Evolutionary conservation across 352 stramenopile genomes (phyloP).

Genomic region (Phytophthora agathidicida): DNA sequence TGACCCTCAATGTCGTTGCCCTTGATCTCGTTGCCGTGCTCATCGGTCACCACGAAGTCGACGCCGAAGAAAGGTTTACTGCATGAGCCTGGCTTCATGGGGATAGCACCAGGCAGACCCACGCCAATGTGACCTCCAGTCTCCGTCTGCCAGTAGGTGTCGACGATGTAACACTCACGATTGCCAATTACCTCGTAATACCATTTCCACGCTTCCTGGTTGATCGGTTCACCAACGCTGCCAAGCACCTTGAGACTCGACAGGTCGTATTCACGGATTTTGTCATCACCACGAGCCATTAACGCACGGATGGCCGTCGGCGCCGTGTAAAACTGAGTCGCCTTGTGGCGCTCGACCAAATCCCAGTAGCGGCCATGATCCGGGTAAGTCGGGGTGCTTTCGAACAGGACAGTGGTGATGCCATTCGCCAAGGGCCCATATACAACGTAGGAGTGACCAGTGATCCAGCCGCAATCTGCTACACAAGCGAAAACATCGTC

Average conservation of each 20-base stretch:
- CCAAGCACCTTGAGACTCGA: conserved; percentile 93
- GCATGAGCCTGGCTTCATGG: conserved; percentile 91
- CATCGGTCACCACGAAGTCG: conserved; percentile 77
- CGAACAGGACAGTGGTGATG: conserved; percentile 97
- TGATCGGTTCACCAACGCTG: conserved; percentile 97
- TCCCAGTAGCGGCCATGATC: conserved; percentile 96
- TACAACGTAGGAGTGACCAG: conserved; percentile 95
- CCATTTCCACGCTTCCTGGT: conserved; percentile 95
- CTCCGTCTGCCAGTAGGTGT: conserved; percentile 94
- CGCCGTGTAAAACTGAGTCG: conserved; percentile 16
- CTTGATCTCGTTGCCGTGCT: conserved; percentile 37
- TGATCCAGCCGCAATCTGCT: conserved; percentile 96
- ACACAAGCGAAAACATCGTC: conserved; percentile 95
- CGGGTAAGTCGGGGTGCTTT: conserved; percentile 96
- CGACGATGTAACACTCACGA: conserved; percentile 88
- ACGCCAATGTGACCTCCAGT: conserved; percentile 10
- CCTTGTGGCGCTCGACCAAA: conserved; percentile 63
- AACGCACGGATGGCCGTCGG: conserved; percentile 63
- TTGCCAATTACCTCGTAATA: conserved; percentile 93
- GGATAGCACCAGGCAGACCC: conserved; percentile 81
- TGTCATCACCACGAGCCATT: conserved; percentile 94
- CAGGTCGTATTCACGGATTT: conserved; percentile 94
- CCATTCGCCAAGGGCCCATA: conserved; percentile 97
- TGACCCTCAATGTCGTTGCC: conserved; percentile 91
- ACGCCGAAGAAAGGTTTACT: conserved; percentile 96